Conservation (phyloP, 2,329 filamentous ascomycete species). For the Phialophora verrucosa region DNA sequence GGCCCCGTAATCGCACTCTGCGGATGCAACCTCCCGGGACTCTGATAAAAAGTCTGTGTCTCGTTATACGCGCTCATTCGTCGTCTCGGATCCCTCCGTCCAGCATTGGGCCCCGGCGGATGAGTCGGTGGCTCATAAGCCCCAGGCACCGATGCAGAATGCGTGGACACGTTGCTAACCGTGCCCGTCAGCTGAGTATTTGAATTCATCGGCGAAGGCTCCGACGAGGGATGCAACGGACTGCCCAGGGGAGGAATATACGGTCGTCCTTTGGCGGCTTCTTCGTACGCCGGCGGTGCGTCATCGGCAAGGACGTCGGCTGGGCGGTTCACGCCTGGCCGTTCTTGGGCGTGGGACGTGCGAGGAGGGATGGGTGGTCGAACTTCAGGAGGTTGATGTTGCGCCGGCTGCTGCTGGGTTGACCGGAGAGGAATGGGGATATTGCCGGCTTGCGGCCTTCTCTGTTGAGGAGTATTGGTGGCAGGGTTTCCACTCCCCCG, state of each 20-base stretch:
- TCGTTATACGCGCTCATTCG: slow-evolving; percentile 33
- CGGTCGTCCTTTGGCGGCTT: slow-evolving; percentile 62
- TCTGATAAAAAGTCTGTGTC: slow-evolving; percentile 22
- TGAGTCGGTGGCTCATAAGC: slow-evolving; percentile 19
- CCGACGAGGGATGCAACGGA: slow-evolving; percentile 48
- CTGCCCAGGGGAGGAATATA: slow-evolving; percentile 59
- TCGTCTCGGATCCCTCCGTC: slow-evolving; percentile 27
- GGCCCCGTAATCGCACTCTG: slow-evolving; percentile 10
- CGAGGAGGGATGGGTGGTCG: slow-evolving; percentile 55
- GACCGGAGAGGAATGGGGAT: slow-evolving; percentile 27
- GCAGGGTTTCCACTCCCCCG: slow-evolving; percentile 34
- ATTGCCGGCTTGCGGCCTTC: slow-evolving; percentile 38
- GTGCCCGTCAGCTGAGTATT: slow-evolving; percentile 35
- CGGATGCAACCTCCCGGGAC: slow-evolving; percentile 18
- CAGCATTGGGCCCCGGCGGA: slow-evolving; percentile 35
- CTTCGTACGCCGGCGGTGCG: slow-evolving; percentile 69
- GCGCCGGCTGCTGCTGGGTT: slow-evolving; percentile 18
- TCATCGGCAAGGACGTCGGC: slow-evolving; percentile 54
- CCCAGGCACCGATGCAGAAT: slow-evolving; percentile 16
- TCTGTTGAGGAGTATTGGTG: slow-evolving; percentile 18
- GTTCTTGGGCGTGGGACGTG: slow-evolving; percentile 37
- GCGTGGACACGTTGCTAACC: slow-evolving; percentile 30
- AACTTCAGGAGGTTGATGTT: slow-evolving; percentile 39
- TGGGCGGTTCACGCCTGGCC: slow-evolving; percentile 36
- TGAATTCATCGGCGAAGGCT: slow-evolving; percentile 32